Evolutionary conservation across 805 yeast species (phyloP), one percentile per base, ranked within the genome.

Genomic region (Lachancea cidri): DNA sequence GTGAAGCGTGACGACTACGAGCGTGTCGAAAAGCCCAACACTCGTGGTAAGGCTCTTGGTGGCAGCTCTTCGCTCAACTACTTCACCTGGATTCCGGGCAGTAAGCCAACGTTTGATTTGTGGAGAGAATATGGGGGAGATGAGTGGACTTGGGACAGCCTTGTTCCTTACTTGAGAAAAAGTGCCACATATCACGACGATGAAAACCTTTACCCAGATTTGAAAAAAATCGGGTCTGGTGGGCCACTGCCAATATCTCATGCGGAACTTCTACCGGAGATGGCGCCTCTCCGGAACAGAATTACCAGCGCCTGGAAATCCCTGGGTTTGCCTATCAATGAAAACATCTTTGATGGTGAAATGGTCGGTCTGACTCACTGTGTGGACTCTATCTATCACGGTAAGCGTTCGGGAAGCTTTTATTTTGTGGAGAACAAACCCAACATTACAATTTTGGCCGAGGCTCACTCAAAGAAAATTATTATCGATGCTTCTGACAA

Each of bases 11-110:
- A 54, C 36, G 59, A 55, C 35, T 53, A 55, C 38, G 58, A 55
- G 31, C 48, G 58, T 22, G 52, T 55, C 33, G 60, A 55, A 38
- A 55, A 55, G 44, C 56, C 58, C 14, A 58, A 57, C 48, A 57
- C 64, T 35, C 59, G 64, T 35, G 64, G 62, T 36, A 58, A 57
- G 42, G 61, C 57, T 19, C 54, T 59, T 15, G 64, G 64, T 29
- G 64, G 64, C 9, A 55, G 62, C 42, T 59, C 64, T 7, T 58
- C 62, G 14, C 54, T 57, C 38, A 59, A 59, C 50, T 56, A 57
- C 44, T 56, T 60, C 37, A 55, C 57, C 31, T 55, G 60, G 51
- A 49, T 59, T 44, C 60, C 60, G 14, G 60, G 61, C 29, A 45
- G 55, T 43, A 55, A 57, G 49, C 49, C 50, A 15, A 58, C 59